Evolutionary conservation across 495 filamentous ascomycete genomes (phyloP), one percentile per base, ranked within the genome.

Genomic region (Chaetomidium leptoderma): DNA sequence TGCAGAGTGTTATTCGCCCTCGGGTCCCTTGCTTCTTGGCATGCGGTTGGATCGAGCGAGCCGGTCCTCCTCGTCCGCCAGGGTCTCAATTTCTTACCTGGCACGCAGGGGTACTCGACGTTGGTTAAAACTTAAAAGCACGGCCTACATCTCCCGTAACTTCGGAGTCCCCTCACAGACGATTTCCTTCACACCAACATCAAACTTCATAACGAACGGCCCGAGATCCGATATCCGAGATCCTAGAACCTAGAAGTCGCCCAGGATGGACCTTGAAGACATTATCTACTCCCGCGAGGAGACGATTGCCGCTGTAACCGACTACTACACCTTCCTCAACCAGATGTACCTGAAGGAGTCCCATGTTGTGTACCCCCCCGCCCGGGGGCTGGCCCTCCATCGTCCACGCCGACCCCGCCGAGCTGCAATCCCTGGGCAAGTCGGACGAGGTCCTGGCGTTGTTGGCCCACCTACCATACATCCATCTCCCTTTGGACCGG

Each of bases 291-390:
- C 65, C 3, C 65, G 61, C 19, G 60, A 68, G 24, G 61, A 3
- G 13, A 40, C 27, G 17, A 53, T 61, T 29, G 55, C 54, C 23
- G 53, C 62, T 6, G 17, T 71, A 7, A 47, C 44, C 11, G 57
- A 58, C 23, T 70, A 64, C 56, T 68, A 66, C 57, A 19, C n/a
- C 14, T 68, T 70, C 55, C 62, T 69, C 16, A 57, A 60, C 26
- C 61, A 44, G 32, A 50, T 67, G 55, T 64, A 71, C 53, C 23
- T 71, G 11, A 19, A 54, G 7, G 54, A 63, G 7, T 59, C 46
- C 3, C 17, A 46, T 0, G 42, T 70, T 48, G 55, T 60, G 9
- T 33, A 58, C 47, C 67, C 67, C n/a, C 0, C 47, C 32, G 58
- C 59, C 36, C 23, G 59, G 35, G 24, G 69, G 69, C 39, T 70